phyloP scores from a whole-genome alignment of 306 rosid species.

The Pachyrhizus erosus region DNA sequence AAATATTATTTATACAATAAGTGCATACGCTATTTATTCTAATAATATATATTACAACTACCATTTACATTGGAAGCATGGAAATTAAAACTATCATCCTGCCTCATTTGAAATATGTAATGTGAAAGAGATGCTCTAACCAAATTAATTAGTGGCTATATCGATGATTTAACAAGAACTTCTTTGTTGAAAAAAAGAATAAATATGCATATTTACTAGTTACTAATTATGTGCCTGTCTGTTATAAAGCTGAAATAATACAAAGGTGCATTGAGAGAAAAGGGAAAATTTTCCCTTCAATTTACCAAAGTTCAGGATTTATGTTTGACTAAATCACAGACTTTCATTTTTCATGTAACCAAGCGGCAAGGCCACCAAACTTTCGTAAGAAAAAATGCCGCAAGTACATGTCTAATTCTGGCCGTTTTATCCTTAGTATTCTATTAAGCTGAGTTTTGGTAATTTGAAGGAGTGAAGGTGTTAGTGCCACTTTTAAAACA shows the following conservation, averaged over 20 bases:
- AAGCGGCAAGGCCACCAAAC: not conserved
- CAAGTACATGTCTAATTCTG: not conserved
- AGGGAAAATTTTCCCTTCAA: not conserved
- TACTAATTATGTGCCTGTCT: not conserved
- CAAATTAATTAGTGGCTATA: conserved; percentile 47
- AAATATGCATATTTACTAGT: not conserved
- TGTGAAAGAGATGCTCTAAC: not conserved
- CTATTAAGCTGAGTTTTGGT: not conserved
- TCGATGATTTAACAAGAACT: conserved; percentile 35
- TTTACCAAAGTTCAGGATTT: not conserved
- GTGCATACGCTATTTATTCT: no score
- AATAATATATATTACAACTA: not conserved
- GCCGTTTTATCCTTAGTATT: not conserved
- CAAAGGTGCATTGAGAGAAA: not conserved
- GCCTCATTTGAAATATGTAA: conserved; percentile 36
- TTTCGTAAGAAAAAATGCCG: not conserved
- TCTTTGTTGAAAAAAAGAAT: not conserved
- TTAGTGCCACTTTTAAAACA: not conserved
- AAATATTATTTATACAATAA: no score
- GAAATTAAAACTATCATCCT: conserved; percentile 32
- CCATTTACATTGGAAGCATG: not conserved
- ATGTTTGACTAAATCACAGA: not conserved
- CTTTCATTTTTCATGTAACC: not conserved
- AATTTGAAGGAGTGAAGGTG: not conserved
- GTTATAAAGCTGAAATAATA: not conserved